Percentiles rank a stretch among this genome's conserved stretches.
These are phyloP conservation scores for Backusella psychrophila DNA, from an alignment of 192 early-diverging fungal species.

Conservation along the genomic window DNA sequence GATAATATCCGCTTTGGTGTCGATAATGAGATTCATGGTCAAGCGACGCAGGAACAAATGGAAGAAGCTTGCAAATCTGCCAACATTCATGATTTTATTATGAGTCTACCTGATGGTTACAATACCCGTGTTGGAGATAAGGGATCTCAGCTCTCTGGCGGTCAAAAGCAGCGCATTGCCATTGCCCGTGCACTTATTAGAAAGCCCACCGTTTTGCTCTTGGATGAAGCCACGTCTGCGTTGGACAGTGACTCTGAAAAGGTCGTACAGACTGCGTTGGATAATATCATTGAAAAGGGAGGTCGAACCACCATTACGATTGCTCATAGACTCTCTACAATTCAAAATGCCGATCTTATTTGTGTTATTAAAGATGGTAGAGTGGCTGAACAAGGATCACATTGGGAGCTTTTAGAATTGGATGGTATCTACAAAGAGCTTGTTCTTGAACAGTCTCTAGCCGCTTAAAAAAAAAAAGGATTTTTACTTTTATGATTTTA, in stretches of 20 bases:
- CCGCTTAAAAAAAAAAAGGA: conserved; percentile 21
- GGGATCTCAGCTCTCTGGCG: conserved; percentile 57
- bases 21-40: conserved; percentile 28
- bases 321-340: conserved; percentile 70
- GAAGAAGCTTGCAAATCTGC: conserved; percentile 51
- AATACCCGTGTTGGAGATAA: conserved; percentile 66
- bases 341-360: conserved; percentile 80
- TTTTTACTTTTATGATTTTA: background rate
- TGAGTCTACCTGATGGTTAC: conserved; percentile 65
- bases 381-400: conserved; percentile 71
- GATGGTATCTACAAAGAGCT: conserved; percentile 59
- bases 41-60: conserved; percentile 52
- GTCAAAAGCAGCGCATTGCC: conserved; percentile 77
- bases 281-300: conserved; percentile 51
- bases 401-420: conserved; percentile 66
- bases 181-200: conserved; percentile 85
- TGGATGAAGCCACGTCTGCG: conserved; percentile 81
- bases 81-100: conserved; percentile 61
- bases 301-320: conserved; percentile 69
- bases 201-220: conserved; percentile 74
- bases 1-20: conserved; percentile 88
- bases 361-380: conserved; percentile 73
- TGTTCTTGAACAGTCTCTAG: conserved; percentile 62
- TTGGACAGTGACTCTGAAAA: conserved; percentile 67
- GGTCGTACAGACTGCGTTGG: conserved; percentile 64